Conservation (phyloP, 805 yeast genomes). For the Blastobotrys chiropterorum region DNA sequence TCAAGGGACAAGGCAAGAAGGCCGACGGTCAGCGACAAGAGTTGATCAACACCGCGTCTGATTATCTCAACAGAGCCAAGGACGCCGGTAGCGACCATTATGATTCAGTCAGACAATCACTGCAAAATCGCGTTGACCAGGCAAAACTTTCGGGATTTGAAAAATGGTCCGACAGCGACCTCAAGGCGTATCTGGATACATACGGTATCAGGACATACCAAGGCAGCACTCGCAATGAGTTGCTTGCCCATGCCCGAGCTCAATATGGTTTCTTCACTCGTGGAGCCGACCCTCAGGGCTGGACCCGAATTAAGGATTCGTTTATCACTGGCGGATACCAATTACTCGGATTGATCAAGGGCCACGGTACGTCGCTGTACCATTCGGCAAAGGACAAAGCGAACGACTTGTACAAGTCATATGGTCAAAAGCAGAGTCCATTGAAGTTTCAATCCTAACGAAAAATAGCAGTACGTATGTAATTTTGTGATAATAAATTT, state of each 20-base stretch:
- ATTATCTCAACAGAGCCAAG: slow-evolving; percentile 35
- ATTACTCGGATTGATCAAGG: neutral
- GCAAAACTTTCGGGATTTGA: slow-evolving; percentile 42
- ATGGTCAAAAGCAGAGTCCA: neutral
- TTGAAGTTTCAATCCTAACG: neutral
- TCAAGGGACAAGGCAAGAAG: slow-evolving; percentile 38
- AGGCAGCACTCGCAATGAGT: slow-evolving; percentile 19
- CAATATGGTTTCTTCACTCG: slow-evolving; percentile 6
- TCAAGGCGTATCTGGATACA: slow-evolving; percentile 47
- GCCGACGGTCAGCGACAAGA: slow-evolving; percentile 40
- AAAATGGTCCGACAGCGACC: slow-evolving; percentile 48
- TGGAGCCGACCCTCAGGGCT: slow-evolving; percentile 7
- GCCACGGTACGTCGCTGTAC: neutral
- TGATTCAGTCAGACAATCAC: neutral
- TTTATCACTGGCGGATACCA: slow-evolving; percentile 1
- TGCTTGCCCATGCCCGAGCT: slow-evolving; percentile 15
- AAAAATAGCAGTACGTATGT: neutral
- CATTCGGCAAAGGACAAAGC: neutral
- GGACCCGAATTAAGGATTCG: slow-evolving; percentile 2
- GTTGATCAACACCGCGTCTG: slow-evolving; percentile 22
- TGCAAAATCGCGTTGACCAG: slow-evolving; percentile 16
- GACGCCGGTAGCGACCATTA: slow-evolving; percentile 33
- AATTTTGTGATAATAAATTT: neutral
- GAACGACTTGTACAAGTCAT: neutral
- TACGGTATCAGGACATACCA: slow-evolving; percentile 33